phyloP scores from a whole-genome alignment of 1,284 basidiomycete genomes.

The Ceratobasidium sp. region DNA sequence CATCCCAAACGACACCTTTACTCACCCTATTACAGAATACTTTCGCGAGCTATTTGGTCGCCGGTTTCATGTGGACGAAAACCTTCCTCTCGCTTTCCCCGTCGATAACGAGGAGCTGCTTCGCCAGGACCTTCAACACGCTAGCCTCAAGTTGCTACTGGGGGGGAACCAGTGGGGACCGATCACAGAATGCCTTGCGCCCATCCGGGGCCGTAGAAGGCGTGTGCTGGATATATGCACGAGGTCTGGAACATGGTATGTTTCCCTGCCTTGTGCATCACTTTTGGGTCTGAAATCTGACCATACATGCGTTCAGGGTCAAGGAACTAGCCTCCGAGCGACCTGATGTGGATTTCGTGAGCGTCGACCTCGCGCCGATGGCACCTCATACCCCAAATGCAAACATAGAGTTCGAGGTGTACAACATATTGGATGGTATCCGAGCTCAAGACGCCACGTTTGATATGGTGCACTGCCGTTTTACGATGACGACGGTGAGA shows the following conservation, averaged over 20 bases:
- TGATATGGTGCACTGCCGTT: constrained; percentile 47
- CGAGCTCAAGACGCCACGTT: constrained; percentile 44
- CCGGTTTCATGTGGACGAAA: constrained; percentile 43
- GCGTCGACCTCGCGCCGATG: constrained; percentile 47
- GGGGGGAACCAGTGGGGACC: constrained; percentile 46
- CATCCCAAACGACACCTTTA: background rate
- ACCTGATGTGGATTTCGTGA: constrained; percentile 48
- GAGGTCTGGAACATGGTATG: constrained; percentile 47
- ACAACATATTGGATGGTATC: constrained; percentile 47
- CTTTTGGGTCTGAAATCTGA: constrained; percentile 23
- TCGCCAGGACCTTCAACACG: constrained; percentile 41
- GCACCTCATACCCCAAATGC: constrained; percentile 46
- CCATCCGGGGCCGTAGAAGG: constrained; percentile 41
- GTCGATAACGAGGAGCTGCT: constrained; percentile 46
- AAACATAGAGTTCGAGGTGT: constrained; percentile 47
- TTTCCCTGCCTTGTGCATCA: background rate
- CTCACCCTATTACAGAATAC: constrained; percentile 42
- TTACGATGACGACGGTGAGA: constrained; percentile 45
- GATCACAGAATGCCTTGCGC: constrained; percentile 37
- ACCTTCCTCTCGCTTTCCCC: constrained; percentile 45
- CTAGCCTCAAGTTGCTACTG: constrained; percentile 43
- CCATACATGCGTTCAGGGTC: constrained; percentile 42
- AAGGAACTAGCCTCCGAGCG: constrained; percentile 46
- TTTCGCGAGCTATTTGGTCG: constrained; percentile 46
- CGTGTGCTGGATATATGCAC: constrained; percentile 48